Conservation (phyloP, 768 basidiomycete species). For the Strobilomyces confusus region DNA sequence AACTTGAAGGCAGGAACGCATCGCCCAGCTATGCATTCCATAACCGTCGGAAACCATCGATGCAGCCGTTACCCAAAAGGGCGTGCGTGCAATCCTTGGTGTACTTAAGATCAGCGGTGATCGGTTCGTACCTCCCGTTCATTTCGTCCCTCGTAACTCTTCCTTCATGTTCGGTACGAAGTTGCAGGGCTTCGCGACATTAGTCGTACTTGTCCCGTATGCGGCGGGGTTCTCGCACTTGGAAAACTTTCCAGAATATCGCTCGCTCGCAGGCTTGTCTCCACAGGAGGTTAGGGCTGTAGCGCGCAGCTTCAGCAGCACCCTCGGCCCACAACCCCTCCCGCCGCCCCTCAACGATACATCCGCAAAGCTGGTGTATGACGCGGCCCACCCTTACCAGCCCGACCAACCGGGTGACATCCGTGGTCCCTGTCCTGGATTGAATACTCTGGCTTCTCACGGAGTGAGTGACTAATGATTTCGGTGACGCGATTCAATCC, state of each 20-base stretch:
- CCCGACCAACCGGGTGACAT: slow-evolving; percentile 18
- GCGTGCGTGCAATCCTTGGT: too few species aligned
- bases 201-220: slow-evolving; percentile 5
- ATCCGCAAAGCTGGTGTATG: slow-evolving; percentile 21
- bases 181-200: slow-evolving; percentile 2
- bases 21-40: too few species aligned
- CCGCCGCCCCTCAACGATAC: slow-evolving; percentile 23
- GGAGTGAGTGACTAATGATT: slow-evolving; percentile 15
- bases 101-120: too few species aligned
- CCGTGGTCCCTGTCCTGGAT: slow-evolving; percentile 24
- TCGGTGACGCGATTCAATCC: neutral
- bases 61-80: too few species aligned
- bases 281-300: slow-evolving; percentile 13
- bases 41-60: too few species aligned
- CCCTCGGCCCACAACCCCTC: slow-evolving; percentile 21
- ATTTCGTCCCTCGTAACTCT: too few species aligned
- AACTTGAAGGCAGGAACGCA: too few species aligned
- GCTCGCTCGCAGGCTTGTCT: slow-evolving; percentile 21
- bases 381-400: slow-evolving; percentile 14
- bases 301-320: slow-evolving; percentile 12
- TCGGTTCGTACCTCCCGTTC: too few species aligned
- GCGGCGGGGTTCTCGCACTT: slow-evolving; percentile 13
- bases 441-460: slow-evolving; percentile 26
- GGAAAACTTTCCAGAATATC: slow-evolving; percentile 16
- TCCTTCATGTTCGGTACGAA: neutral